These are phyloP conservation scores for Claviceps paspali DNA, from an alignment of 2,329 filamentous ascomycete species.

Conservation along the genomic window DNA sequence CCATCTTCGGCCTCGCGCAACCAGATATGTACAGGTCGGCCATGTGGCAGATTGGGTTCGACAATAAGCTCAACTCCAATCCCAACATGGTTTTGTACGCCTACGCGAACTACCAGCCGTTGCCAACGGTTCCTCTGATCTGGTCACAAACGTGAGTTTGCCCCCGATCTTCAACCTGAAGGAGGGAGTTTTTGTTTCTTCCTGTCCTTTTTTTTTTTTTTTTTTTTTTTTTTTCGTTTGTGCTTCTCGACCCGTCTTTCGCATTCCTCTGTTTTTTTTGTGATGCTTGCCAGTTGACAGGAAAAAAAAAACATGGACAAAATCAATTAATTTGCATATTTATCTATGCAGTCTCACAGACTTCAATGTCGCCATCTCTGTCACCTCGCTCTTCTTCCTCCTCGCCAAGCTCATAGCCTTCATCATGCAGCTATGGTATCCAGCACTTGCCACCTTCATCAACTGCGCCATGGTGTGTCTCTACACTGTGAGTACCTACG, in stretches of 20 bases:
- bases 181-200: too few species aligned
- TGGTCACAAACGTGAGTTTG: constrained; percentile 56
- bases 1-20: constrained; percentile 58
- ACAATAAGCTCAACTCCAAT: constrained; percentile 59
- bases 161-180: background rate
- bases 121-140: constrained; percentile 49
- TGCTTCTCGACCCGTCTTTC: too few species aligned
- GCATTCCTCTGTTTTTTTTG: too few species aligned
- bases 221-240: background rate
- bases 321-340: background rate
- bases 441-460: constrained; percentile 44
- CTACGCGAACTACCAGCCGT: constrained; percentile 52
- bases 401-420: constrained; percentile 53
- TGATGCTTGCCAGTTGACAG: too few species aligned
- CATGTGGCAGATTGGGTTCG: constrained; percentile 58
- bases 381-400: constrained; percentile 62
- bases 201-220: too few species aligned
- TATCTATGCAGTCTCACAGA: constrained; percentile 44
- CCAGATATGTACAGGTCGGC: constrained; percentile 57
- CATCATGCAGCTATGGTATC: constrained; percentile 57
- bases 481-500: constrained; percentile 51
- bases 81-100: constrained; percentile 56
- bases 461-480: constrained; percentile 43
- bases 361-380: constrained; percentile 62
- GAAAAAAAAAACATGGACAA: background rate